Conservation (phyloP, 1,284 basidiomycete species). For the Phylloporus gajari region DNA sequence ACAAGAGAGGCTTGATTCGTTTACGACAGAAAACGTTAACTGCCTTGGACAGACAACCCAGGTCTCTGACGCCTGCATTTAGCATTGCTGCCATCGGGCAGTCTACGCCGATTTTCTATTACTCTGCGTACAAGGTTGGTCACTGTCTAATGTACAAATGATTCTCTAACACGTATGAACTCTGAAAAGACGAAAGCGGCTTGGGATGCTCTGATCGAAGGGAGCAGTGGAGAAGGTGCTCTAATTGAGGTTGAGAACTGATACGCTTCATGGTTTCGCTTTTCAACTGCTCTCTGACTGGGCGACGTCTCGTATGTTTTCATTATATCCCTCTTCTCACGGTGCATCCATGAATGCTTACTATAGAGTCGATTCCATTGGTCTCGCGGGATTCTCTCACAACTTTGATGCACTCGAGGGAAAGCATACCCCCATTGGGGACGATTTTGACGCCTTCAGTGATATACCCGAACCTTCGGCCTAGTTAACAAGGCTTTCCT, state of each 20-base stretch:
- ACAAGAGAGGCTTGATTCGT: no score
- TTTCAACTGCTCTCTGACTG: slow-evolving; percentile 42
- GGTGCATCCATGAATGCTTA: neutral
- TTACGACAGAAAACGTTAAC: no score
- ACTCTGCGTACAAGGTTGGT: slow-evolving; percentile 36
- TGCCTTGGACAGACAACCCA: slow-evolving; percentile 48
- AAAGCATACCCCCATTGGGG: slow-evolving; percentile 53
- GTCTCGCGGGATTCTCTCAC: slow-evolving; percentile 64
- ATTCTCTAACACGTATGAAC: neutral
- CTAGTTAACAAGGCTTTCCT: slow-evolving; percentile 47
- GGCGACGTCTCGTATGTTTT: slow-evolving; percentile 54
- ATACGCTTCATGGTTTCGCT: slow-evolving; percentile 10
- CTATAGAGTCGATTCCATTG: slow-evolving; percentile 39
- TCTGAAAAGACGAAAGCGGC: slow-evolving; percentile 51
- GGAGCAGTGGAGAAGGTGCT: slow-evolving; percentile 34
- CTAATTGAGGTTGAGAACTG: slow-evolving; percentile 62
- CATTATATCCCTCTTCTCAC: neutral
- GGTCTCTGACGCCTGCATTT: slow-evolving; percentile 13
- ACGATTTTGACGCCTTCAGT: slow-evolving; percentile 54
- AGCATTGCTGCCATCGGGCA: slow-evolving; percentile 4
- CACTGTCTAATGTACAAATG: neutral
- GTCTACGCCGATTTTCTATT: no score
- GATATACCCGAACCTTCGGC: slow-evolving; percentile 30
- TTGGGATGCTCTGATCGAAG: slow-evolving; percentile 63
- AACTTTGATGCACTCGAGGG: slow-evolving; percentile 48